A percentile compares a stretch with the other conserved stretches of the same genome.
These are phyloP conservation scores for Saccharomycopsis fermentans DNA, from an alignment of 805 yeast genomes.

Conservation along the genomic window DNA sequence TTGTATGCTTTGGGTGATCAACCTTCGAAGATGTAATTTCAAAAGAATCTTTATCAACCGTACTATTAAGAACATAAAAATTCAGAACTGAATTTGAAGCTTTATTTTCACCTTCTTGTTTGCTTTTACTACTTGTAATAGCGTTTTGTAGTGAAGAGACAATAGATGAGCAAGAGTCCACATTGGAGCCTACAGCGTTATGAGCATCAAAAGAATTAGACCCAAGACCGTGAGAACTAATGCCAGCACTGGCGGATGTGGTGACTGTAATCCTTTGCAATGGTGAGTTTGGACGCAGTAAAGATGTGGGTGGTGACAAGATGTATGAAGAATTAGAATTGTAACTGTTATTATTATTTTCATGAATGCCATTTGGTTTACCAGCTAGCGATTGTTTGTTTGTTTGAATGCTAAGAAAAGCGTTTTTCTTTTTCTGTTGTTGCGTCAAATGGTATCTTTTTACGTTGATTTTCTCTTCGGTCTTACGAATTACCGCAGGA, in stretches of 20 bases:
- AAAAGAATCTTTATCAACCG: neutral
- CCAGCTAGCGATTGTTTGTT: neutral
- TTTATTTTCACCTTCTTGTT: neutral
- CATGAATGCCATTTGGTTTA: neutral
- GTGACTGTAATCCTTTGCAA: neutral
- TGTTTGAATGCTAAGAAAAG: neutral
- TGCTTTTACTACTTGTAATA: neutral
- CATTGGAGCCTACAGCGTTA: neutral
- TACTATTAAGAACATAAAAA: neutral
- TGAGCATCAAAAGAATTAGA: neutral
- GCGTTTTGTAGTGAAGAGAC: neutral
- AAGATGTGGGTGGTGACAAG: neutral
- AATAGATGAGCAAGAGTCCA: neutral
- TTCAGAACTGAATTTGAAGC: neutral
- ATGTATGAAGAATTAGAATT: neutral
- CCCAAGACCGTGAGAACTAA: neutral
- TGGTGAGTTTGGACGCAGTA: neutral
- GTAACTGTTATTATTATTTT: neutral
- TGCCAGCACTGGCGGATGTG: neutral
- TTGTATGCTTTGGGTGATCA: neutral
- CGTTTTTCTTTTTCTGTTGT: conserved; percentile 7
- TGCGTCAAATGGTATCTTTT: conserved; percentile 13
- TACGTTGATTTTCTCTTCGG: conserved; percentile 15
- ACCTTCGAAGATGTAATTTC: neutral
- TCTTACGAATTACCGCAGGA: conserved; percentile 43